Conservation (phyloP, 257 asterid species). For the Cynanchum wilfordii region DNA sequence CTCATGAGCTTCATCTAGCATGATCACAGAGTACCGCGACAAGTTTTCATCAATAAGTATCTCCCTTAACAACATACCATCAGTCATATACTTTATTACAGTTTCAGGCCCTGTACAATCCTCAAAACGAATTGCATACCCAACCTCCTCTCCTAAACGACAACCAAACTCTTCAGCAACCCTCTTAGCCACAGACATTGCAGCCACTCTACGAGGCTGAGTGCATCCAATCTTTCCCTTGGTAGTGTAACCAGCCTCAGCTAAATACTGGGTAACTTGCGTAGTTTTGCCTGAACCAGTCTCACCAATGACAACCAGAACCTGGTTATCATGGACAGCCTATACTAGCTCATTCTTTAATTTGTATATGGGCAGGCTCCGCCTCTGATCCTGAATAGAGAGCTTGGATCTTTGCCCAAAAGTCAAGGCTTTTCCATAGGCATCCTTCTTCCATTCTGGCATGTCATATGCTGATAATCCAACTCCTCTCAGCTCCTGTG, state of each 20-base stretch:
- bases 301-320: slow-evolving; percentile 90
- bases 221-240: slow-evolving; percentile 91
- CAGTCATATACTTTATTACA: slow-evolving; percentile 93
- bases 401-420: slow-evolving; percentile 94
- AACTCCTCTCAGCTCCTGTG: slow-evolving; percentile 93
- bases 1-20: slow-evolving; percentile 97
- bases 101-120: slow-evolving; percentile 98
- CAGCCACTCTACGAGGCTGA: slow-evolving; percentile 98
- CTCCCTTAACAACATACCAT: slow-evolving; percentile 97
- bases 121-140: slow-evolving; percentile 89
- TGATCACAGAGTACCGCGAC: slow-evolving; percentile 80
- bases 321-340: slow-evolving; percentile 89
- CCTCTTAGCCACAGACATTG: slow-evolving; percentile 96
- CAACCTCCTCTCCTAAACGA: slow-evolving; percentile 93
- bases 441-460: slow-evolving; percentile 99
- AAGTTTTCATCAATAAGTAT: slow-evolving; percentile 73
- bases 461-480: slow-evolving; percentile 95
- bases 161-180: slow-evolving; percentile 98
- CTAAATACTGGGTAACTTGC: slow-evolving; percentile 90
- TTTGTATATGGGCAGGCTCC: slow-evolving; percentile 80
- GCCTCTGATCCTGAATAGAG: slow-evolving; percentile 89
- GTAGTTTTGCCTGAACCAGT: slow-evolving; percentile 97
- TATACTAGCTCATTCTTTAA: slow-evolving; percentile 76
- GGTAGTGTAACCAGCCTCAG: slow-evolving; percentile 93
- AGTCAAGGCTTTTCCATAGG: slow-evolving; percentile 81